Evolutionary conservation across 306 rosid genomes (phyloP).

Genomic region (Vigna trinervia): DNA sequence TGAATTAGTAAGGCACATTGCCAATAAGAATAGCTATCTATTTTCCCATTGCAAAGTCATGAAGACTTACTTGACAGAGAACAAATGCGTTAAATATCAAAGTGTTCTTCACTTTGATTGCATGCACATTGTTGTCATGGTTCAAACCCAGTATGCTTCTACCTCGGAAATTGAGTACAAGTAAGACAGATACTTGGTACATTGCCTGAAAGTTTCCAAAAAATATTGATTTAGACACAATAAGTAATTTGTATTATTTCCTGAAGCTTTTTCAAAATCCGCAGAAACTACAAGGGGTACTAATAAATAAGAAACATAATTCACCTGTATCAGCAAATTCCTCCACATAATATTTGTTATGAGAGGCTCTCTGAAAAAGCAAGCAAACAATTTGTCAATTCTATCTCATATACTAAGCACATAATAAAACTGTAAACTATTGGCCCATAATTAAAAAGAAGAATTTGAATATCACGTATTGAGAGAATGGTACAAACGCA

Average conservation of each 20-base stretch:
- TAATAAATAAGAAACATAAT: conserved; percentile 25
- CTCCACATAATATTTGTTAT: conserved; percentile 98
- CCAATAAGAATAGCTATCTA: neutral
- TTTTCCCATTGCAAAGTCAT: neutral
- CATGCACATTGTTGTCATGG: conserved; percentile 42
- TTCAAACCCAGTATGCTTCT: conserved; percentile 62
- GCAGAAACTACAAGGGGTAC: conserved; percentile 9
- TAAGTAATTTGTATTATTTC: neutral
- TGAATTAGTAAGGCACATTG: neutral
- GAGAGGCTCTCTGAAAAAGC: conserved; percentile 84
- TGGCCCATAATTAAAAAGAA: neutral
- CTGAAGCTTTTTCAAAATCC: conserved; percentile 6
- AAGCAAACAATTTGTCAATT: conserved; percentile 37
- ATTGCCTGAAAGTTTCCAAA: conserved; percentile 65
- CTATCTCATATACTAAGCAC: conserved; percentile 24
- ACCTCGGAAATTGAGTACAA: conserved; percentile 83
- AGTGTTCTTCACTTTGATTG: conserved; percentile 74
- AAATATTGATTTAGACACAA: conserved; percentile 28
- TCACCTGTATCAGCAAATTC: conserved; percentile 91
- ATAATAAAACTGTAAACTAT: conserved; percentile 4
- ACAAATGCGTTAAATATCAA: conserved; percentile 96
- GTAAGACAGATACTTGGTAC: conserved; percentile 88
- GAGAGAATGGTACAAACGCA: neutral
- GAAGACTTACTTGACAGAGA: conserved; percentile 79
- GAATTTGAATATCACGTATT: neutral